phyloP scores from a whole-genome alignment of 768 basidiomycete genomes.

The Tylopilus intermedius region DNA sequence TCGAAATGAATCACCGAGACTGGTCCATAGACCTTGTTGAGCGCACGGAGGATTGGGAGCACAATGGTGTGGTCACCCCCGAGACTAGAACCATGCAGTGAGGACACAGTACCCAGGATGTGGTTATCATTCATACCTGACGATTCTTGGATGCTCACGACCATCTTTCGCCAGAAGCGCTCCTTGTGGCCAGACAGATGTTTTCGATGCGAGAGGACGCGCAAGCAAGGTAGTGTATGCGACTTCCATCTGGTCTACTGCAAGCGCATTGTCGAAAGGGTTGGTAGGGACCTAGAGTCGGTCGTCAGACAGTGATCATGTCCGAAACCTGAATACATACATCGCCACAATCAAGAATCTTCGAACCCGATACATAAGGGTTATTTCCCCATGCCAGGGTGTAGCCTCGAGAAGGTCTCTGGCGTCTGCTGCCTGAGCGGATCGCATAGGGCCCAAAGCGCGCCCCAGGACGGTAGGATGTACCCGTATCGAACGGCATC shows the following conservation, averaged over 20 bases:
- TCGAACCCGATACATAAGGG: slow-evolving; percentile 54
- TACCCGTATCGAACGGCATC: slow-evolving; percentile 73
- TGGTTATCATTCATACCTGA: slow-evolving; percentile 40
- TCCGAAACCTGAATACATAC: slow-evolving; percentile 31
- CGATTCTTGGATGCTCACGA: slow-evolving; percentile 64
- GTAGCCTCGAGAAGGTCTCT: slow-evolving; percentile 56
- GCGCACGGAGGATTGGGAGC: slow-evolving; percentile 75
- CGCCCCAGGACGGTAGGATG: slow-evolving; percentile 57
- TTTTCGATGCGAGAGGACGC: slow-evolving; percentile 39
- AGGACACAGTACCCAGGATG: neutral
- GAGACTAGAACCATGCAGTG: slow-evolving; percentile 28
- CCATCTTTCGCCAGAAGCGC: slow-evolving; percentile 50
- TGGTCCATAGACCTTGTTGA: slow-evolving; percentile 76
- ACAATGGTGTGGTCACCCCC: slow-evolving; percentile 91
- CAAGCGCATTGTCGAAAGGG: slow-evolving; percentile 79
- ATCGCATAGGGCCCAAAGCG: slow-evolving; percentile 87
- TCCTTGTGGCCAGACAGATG: slow-evolving; percentile 22
- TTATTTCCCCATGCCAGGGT: slow-evolving; percentile 68
- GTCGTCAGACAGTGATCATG: neutral
- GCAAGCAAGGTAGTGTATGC: slow-evolving; percentile 74
- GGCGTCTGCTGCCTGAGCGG: slow-evolving; percentile 70
- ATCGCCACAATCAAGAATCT: slow-evolving; percentile 81
- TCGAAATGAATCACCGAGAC: slow-evolving; percentile 84
- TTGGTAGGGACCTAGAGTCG: slow-evolving; percentile 59
- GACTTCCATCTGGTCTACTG: slow-evolving; percentile 82